Base-by-base conservation (phyloP, 2,329 filamentous ascomycete genomes). In the Fusarium nematophilum region DNA sequence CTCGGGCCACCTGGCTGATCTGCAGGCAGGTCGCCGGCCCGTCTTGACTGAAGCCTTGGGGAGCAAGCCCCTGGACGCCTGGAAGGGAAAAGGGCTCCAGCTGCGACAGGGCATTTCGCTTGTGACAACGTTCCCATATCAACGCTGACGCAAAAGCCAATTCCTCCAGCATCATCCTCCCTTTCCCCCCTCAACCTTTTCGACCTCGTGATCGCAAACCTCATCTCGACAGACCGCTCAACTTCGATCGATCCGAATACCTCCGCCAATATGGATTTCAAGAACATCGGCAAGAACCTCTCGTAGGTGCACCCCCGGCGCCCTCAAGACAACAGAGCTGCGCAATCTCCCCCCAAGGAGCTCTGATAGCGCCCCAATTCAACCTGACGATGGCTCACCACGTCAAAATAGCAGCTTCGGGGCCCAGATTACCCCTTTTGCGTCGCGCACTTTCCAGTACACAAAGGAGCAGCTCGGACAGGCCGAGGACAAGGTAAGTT, bases 381-480 rank as follows among this genome's bases (percentile, higher is more conserved):
- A 50, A 53, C 54, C 62, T 71, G 57, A 40, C 42, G 27, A 48
- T 44, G 29, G 50, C 62, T 61, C 40, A 64, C 57, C 42, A 40
- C 29, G 14, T 50, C 39, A n/a, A 34, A 48, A 46, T 70, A 83
- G 82, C 73, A 83, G 81, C 73, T 75, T 87, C 72, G 93, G 93
- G 73, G 90, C 91, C 65, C 89, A 89, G 69, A 91, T 98, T 78
- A 93, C 92, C 65, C 95, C 95, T 29, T 97, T 96, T 75, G 93
- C 93, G 65, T 90, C 92, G 72, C 90, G 94, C 73, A 97, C 93
- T 53, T 92, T 96, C 78, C 95, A 99, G 82, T 96, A 94, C 82
- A 92, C 97, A 76, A 97, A 96, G 83, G 95, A 99, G 80, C 93
- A 97, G 81, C 86, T 98, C 60, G 95, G 95, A 45, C 92, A 96